Evolutionary conservation across 345 rosid species (phyloP), one percentile per base, ranked within the genome.

Genomic region (Pelargonium nanum): DNA sequence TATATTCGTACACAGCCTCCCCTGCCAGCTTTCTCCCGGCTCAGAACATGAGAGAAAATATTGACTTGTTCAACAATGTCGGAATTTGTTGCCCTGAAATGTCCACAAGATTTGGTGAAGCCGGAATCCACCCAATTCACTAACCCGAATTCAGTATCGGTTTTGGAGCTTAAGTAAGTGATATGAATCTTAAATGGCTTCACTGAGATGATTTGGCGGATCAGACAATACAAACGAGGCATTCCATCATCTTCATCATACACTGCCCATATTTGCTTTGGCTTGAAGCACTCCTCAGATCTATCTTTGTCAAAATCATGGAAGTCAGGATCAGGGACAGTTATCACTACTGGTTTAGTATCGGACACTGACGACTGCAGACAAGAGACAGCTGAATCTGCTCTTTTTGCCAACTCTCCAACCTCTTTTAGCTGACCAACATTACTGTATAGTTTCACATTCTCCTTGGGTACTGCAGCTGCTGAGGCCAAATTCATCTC

Each of bases 171-270:
- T 74, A 93, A 78, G 83, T 89, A 89, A 62, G 85, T 74, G 68
- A 93, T 81, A 70, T 70, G 94, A 70, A 93, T 81, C 80, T 89
- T 84, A 70, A 93, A 93, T 61, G 97, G 99, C 19, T 83, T 75
- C 44, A 79, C 64, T 1, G 97, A 93, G 80, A 87, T 72, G 66
- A 93, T 84, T 77, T 93, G 80, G 58, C 87, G 84, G 59, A 89
- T 76, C 62, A 93, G 74, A 64, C 99, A 87, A 59, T 93, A 93
- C 58, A 93, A 72, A 45, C 99, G 94, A 59, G 99, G 97, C 99
- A 93, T 93, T 40, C 97, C 97, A 26, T 93, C 97, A 58, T 93
- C 96, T 72, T 93, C 99, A 51, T 93, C 99, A 58, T 89, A 93
- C 25, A 93, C 68, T 26, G 99, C 99, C 97, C 97, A 93, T 77